A percentile compares a stretch with the other conserved stretches of the same genome.
Evolutionary conservation across 2,329 filamentous ascomycete species (phyloP).

Genomic region (Arthrinium puccinioides): DNA sequence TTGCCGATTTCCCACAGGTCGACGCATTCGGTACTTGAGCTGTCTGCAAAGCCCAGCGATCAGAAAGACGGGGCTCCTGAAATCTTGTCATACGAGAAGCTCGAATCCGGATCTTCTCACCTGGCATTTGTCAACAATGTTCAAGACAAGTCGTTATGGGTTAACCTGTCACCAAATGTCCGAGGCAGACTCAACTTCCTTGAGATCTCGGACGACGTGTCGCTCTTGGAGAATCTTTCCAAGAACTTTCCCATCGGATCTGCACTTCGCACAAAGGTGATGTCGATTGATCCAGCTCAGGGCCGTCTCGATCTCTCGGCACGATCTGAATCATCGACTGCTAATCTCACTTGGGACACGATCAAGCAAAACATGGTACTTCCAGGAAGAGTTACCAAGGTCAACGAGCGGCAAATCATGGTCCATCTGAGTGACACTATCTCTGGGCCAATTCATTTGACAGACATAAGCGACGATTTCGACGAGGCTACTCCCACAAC

Average conservation of each 20-base stretch:
- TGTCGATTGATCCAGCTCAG: slow-evolving; percentile 63
- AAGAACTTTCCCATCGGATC: slow-evolving; percentile 86
- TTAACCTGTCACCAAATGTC: slow-evolving; percentile 81
- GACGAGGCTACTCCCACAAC: slow-evolving; percentile 67
- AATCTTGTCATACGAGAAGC: slow-evolving; percentile 62
- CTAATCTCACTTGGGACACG: slow-evolving; percentile 58
- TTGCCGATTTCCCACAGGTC: slow-evolving; percentile 83
- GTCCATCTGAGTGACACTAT: slow-evolving; percentile 78
- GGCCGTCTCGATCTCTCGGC: slow-evolving; percentile 81
- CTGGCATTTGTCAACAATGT: slow-evolving; percentile 90
- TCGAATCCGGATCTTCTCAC: slow-evolving; percentile 65
- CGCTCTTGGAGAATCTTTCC: slow-evolving; percentile 66
- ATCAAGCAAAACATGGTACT: slow-evolving; percentile 75
- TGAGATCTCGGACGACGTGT: slow-evolving; percentile 82
- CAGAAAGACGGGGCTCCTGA: slow-evolving; percentile 36
- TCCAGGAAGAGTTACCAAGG: slow-evolving; percentile 76
- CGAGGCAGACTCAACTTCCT: slow-evolving; percentile 76
- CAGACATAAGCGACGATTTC: slow-evolving; percentile 83
- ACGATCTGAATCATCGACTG: slow-evolving; percentile 50
- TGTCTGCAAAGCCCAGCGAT: slow-evolving; percentile 72
- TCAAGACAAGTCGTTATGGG: slow-evolving; percentile 73
- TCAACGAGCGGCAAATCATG: slow-evolving; percentile 74
- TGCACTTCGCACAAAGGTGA: slow-evolving; percentile 73
- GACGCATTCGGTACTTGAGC: slow-evolving; percentile 76
- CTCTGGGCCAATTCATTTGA: slow-evolving; percentile 71